phyloP scores from a whole-genome alignment of 2,329 filamentous ascomycete genomes.

The Mollisiaceae sp. region DNA sequence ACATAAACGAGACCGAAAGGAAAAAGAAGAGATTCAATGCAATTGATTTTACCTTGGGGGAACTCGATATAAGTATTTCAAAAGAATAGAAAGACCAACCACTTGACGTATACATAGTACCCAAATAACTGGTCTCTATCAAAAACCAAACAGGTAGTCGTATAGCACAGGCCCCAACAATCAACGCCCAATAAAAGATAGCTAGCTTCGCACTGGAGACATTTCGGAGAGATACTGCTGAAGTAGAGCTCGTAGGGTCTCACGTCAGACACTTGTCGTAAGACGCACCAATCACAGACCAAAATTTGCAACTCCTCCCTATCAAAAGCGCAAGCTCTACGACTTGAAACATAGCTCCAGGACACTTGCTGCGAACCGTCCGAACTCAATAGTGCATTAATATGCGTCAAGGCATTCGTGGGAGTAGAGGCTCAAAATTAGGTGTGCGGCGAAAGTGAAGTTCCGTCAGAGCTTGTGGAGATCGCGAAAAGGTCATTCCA shows the following conservation, averaged over 20 bases:
- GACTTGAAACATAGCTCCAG: not conserved
- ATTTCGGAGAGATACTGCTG: not conserved
- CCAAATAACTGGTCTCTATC: too few species aligned
- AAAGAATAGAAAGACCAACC: too few species aligned
- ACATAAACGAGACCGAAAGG: not conserved
- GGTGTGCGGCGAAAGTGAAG: not conserved
- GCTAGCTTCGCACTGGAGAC: not conserved
- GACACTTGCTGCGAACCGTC: slow-evolving; percentile 1
- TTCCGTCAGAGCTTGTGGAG: not conserved
- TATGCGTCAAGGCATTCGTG: not conserved
- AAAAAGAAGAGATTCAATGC: not conserved
- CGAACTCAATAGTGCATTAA: not conserved
- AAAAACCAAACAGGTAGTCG: too few species aligned
- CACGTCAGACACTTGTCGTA: slow-evolving; percentile 2
- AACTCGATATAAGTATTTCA: too few species aligned
- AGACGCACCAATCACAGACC: not conserved
- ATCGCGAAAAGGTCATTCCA: not conserved
- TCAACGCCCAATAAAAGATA: too few species aligned
- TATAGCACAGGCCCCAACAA: too few species aligned
- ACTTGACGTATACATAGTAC: too few species aligned
- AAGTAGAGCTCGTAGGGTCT: not conserved
- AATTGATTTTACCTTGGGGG: not conserved
- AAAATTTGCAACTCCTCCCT: not conserved
- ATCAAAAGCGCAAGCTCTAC: not conserved
- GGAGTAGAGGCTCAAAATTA: not conserved